Percentiles rank a stretch among this genome's conserved stretches.
phyloP scores from a whole-genome alignment of 2,329 filamentous ascomycete genomes.

The Colletotrichum salicis region DNA sequence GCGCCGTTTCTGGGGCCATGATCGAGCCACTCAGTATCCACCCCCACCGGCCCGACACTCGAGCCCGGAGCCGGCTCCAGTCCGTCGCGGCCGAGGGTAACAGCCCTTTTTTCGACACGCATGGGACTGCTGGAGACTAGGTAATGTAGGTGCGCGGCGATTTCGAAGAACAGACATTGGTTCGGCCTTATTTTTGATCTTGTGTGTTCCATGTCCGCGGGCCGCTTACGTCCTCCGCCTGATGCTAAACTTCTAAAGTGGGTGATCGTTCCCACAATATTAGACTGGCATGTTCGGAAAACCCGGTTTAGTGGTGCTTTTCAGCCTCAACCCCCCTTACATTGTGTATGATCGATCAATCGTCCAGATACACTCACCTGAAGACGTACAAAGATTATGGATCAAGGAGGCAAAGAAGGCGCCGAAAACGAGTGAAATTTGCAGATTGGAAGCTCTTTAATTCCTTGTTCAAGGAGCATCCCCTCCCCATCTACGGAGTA shows the following conservation, averaged over 20 bases:
- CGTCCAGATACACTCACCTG: background rate
- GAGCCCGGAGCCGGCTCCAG: constrained; percentile 5
- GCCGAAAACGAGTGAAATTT: background rate
- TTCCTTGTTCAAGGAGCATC: background rate
- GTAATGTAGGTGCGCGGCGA: background rate
- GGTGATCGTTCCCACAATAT: background rate
- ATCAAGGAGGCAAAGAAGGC: background rate
- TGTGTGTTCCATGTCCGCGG: background rate
- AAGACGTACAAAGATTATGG: background rate
- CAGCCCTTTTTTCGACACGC: background rate
- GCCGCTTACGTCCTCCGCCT: background rate
- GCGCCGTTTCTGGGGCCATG: constrained; percentile 25
- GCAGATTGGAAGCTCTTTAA: background rate
- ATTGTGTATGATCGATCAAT: background rate
- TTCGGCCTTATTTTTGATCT: background rate
- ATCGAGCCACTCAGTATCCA: constrained; percentile 22
- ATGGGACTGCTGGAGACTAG: background rate
- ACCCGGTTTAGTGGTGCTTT: background rate
- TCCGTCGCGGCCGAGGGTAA: constrained; percentile 11
- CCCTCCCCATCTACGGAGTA: background rate
- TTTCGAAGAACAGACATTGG: background rate
- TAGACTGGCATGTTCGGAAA: background rate
- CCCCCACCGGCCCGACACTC: constrained; percentile 24
- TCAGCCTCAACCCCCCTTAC: background rate
- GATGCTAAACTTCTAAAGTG: background rate